phyloP scores from a whole-genome alignment of 495 filamentous ascomycete species.

The Penicillium ochrochloron region DNA sequence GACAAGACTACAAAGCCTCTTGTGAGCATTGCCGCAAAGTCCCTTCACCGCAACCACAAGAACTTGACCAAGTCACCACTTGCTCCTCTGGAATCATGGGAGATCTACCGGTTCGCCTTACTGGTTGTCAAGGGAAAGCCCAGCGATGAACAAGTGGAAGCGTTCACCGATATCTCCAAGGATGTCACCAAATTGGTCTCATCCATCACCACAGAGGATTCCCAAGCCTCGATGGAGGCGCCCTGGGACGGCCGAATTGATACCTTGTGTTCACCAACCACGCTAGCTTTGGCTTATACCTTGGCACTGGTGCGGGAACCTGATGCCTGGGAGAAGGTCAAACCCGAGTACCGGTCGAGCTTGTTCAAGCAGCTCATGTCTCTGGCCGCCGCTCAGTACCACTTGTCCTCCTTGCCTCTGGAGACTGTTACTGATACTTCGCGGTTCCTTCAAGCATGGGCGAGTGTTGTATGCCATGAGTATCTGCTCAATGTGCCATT shows the following conservation, averaged over 20 bases:
- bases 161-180: constrained; percentile 34
- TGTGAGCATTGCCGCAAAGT: constrained; percentile 34
- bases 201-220: constrained; percentile 36
- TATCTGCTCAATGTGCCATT: constrained; percentile 46
- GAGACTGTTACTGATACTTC: constrained; percentile 36
- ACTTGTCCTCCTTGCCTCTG: constrained; percentile 32
- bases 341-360: constrained; percentile 33
- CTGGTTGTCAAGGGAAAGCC: constrained; percentile 31
- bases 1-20: constrained; percentile 25
- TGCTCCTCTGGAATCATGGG: constrained; percentile 43
- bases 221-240: constrained; percentile 34
- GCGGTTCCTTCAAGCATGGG: constrained; percentile 48
- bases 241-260: constrained; percentile 49
- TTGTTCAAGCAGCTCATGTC: constrained; percentile 43
- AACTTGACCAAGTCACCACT: constrained; percentile 32
- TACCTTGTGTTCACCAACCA: constrained; percentile 35
- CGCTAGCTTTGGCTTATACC: constrained; percentile 44
- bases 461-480: constrained; percentile 49
- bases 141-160: constrained; percentile 22
- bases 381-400: constrained; percentile 43
- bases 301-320: constrained; percentile 41
- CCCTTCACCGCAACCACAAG: constrained; percentile 40
- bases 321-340: constrained; percentile 37
- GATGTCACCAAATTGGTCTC: constrained; percentile 37
- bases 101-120: constrained; percentile 47